Evolutionary conservation across 768 basidiomycete species (phyloP).

Genomic region (Baorangia bicolor): DNA sequence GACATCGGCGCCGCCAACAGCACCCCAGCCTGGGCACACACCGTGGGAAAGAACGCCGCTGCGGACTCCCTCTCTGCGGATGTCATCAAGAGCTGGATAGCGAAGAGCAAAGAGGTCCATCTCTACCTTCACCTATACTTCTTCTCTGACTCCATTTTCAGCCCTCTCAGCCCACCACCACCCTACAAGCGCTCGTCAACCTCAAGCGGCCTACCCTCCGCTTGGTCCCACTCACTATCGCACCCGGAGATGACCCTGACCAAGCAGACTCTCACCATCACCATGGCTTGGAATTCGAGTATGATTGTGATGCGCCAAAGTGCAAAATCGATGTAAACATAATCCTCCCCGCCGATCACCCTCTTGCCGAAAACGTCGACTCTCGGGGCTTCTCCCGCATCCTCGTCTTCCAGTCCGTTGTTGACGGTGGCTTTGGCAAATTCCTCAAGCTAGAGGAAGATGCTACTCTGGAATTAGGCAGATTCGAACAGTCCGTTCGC

Average conservation of each 20-base stretch:
- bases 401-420: conserved; percentile 46
- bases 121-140: not conserved
- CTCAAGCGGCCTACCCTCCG: conserved; percentile 87
- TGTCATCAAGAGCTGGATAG: conserved; percentile 79
- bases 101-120: conserved; percentile 79
- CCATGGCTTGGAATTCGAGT: conserved; percentile 87
- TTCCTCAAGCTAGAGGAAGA: conserved; percentile 73
- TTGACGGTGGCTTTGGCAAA: conserved; percentile 83
- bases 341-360: conserved; percentile 63
- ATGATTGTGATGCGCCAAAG: conserved; percentile 86
- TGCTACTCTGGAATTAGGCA: conserved; percentile 75
- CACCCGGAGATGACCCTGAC: conserved; percentile 46
- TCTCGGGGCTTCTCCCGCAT: conserved; percentile 28
- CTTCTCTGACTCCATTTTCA: conserved; percentile 28
- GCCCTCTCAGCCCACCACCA: conserved; percentile 85
- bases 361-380: conserved; percentile 45
- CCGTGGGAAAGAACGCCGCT: conserved; percentile 58
- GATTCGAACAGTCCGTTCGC: conserved; percentile 50
- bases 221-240: conserved; percentile 58
- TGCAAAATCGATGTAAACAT: conserved; percentile 80
- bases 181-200: conserved; percentile 91
- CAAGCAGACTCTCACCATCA: conserved; percentile 53
- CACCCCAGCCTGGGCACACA: conserved; percentile 69
- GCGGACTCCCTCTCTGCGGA: conserved; percentile 79
- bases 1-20: conserved; percentile 76